phyloP scores from a whole-genome alignment of 2,329 filamentous ascomycete species.

The Nothopassalora personata region DNA sequence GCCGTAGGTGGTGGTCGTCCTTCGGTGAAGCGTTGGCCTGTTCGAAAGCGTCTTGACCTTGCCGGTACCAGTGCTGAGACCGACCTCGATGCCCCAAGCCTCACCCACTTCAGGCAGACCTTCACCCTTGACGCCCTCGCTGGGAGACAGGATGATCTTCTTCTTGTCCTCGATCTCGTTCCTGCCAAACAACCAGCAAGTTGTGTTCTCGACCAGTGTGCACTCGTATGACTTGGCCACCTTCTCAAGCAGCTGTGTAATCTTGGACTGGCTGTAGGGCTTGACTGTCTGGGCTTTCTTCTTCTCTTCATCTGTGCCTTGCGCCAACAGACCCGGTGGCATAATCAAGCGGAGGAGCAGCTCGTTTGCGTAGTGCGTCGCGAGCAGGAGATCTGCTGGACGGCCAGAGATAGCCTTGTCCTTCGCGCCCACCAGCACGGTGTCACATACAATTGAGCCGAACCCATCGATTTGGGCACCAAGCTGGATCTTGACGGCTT shows the following conservation, averaged over 20 bases:
- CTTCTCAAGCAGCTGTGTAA: conserved; percentile 84
- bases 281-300: conserved; percentile 77
- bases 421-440: conserved; percentile 62
- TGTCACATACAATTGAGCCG: conserved; percentile 92
- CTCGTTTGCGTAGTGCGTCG: conserved; percentile 94
- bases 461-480: conserved; percentile 98
- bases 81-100: conserved; percentile 96
- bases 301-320: conserved; percentile 90
- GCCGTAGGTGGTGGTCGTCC: conserved; percentile 84
- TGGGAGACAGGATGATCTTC: conserved; percentile 90
- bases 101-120: conserved; percentile 83
- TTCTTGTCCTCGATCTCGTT: conserved; percentile 98
- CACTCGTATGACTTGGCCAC: conserved; percentile 85
- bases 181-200: conserved; percentile 90
- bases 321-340: conserved; percentile 77
- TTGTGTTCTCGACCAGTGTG: conserved; percentile 95
- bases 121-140: conserved; percentile 85
- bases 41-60: conserved; percentile 92
- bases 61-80: conserved; percentile 81
- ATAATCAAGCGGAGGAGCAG: conserved; percentile 85
- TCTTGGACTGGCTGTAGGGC: conserved; percentile 77
- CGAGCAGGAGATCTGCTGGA: conserved; percentile 79
- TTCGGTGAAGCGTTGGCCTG: conserved; percentile 85
- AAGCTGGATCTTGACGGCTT: conserved; percentile 96
- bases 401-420: conserved; percentile 58